phyloP scores from a whole-genome alignment of 2,329 filamentous ascomycete genomes.

The Alternaria hordeiaustralica region DNA sequence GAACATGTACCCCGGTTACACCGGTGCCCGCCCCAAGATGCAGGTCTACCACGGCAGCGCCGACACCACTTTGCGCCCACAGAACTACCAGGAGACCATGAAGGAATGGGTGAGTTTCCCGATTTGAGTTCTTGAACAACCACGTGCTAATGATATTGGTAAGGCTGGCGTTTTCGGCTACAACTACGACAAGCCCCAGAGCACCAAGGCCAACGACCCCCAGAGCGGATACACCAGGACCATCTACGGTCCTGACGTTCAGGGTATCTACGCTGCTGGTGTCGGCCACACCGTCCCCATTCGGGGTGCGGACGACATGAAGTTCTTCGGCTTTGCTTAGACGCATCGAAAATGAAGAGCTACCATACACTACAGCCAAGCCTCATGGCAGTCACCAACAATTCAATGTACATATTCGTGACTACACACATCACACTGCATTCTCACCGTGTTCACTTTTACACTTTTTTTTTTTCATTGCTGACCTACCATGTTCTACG shows the following conservation, averaged over 20 bases:
- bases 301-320: slow-evolving; percentile 44
- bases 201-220: slow-evolving; percentile 37
- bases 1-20: slow-evolving; percentile 60
- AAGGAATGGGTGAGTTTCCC: slow-evolving; percentile 35
- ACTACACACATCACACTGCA: not conserved
- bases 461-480: not conserved
- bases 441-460: not conserved
- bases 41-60: slow-evolving; percentile 64
- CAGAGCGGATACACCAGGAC: slow-evolving; percentile 42
- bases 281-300: slow-evolving; percentile 47
- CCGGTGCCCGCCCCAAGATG: slow-evolving; percentile 60
- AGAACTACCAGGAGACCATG: slow-evolving; percentile 63
- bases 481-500: not conserved
- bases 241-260: slow-evolving; percentile 35
- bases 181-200: slow-evolving; percentile 41
- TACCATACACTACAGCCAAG: not conserved
- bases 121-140: too few relatives aligned
- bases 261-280: slow-evolving; percentile 45
- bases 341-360: not conserved
- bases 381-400: not conserved
- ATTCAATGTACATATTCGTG: not conserved
- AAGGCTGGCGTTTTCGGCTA: slow-evolving; percentile 40
- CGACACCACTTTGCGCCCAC: slow-evolving; percentile 58
- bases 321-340: slow-evolving; percentile 41
- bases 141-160: not conserved